Percentiles rank a stretch among this genome's conserved stretches.
Conservation (phyloP, 2,329 filamentous ascomycete species). For the Basipetospora chlamydospora region DNA sequence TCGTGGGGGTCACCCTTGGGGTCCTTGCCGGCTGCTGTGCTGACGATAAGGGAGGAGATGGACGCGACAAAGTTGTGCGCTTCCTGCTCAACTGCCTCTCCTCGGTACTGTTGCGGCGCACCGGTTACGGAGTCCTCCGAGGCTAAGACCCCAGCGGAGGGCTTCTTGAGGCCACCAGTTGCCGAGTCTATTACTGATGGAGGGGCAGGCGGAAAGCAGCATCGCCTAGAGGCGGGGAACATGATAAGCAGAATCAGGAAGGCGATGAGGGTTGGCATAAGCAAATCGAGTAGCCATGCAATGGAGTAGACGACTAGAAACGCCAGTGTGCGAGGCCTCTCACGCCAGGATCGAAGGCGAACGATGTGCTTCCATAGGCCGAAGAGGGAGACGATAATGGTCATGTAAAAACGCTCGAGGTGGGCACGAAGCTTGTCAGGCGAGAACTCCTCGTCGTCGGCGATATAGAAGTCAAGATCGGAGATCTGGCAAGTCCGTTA, state of each 20-base stretch:
- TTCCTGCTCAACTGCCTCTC: constrained; percentile 71
- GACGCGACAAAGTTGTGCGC: constrained; percentile 67
- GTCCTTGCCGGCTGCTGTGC: constrained; percentile 63
- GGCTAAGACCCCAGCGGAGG: constrained; percentile 59
- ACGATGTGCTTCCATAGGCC: constrained; percentile 59
- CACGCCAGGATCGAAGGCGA: constrained; percentile 65
- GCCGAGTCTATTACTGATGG: constrained; percentile 55
- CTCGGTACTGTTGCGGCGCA: constrained; percentile 68
- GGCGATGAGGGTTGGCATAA: constrained; percentile 44
- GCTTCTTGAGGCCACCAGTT: constrained; percentile 64
- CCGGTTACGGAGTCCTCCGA: constrained; percentile 67
- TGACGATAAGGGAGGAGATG: constrained; percentile 53
- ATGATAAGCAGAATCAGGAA: constrained; percentile 51
- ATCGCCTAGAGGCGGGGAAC: constrained; percentile 43
- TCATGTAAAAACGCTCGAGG: constrained; percentile 70
- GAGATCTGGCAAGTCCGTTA: too few relatives aligned
- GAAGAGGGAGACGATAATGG: constrained; percentile 53
- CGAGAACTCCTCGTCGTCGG: constrained; percentile 71
- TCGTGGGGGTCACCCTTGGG: constrained; percentile 46
- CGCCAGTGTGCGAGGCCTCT: constrained; percentile 49
- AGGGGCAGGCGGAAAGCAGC: constrained; percentile 65
- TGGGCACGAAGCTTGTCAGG: constrained; percentile 70
- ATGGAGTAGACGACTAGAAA: constrained; percentile 43
- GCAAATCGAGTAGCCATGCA: constrained; percentile 61
- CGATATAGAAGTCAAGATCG: constrained; percentile 64